Base-by-base conservation (phyloP, 768 basidiomycete genomes). In the Collybiopsis confluens region DNA sequence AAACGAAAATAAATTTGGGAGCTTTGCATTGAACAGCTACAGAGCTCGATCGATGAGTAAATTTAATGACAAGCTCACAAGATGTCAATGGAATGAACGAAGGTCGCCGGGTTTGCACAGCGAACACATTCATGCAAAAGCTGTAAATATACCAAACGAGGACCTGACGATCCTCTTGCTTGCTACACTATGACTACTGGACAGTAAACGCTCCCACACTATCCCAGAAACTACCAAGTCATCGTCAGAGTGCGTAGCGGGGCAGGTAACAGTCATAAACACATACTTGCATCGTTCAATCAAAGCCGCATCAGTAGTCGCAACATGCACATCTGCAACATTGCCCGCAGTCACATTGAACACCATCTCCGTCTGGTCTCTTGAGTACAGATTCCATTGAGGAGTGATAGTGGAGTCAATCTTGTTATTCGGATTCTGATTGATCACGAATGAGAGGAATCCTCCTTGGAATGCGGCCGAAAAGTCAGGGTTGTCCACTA, bases 361-460 rank as follows among this genome's bases (percentile, higher is more conserved):
- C 9, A 69, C 27, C 67, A 70, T 70, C 59, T 70, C 67, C 10
- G 62, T 56, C 11, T 57, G 7, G 3, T 51, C 60, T 7, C 15
- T 20, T 1, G 30, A 15, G 26, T n/a, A 58, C 3, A 21, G 24
- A 3, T 28, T 11, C 66, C 64, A 65, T 4, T 35, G 15, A 3
- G 62, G 64, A 6, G 61, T 61, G 40, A 59, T 57, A 15, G 60
- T 63, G 4, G 36, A 46, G 3, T 52, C 38, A 21, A 62, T 60
- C 37, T 56, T 66, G 26, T 37, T 20, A 30, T 45, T 56, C 1
- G 63, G 63, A 26, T 65, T 51, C 23, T 59, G 52, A 3, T 53
- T 59, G 21, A 45, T 54, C 13, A 58, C 61, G 45, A 66, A 56
- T 4, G 60, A 51, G 41, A 67, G 15, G 53, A 68, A 65, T 1